Base-by-base conservation (phyloP, 306 rosid genomes). In the Castanea sativa region DNA sequence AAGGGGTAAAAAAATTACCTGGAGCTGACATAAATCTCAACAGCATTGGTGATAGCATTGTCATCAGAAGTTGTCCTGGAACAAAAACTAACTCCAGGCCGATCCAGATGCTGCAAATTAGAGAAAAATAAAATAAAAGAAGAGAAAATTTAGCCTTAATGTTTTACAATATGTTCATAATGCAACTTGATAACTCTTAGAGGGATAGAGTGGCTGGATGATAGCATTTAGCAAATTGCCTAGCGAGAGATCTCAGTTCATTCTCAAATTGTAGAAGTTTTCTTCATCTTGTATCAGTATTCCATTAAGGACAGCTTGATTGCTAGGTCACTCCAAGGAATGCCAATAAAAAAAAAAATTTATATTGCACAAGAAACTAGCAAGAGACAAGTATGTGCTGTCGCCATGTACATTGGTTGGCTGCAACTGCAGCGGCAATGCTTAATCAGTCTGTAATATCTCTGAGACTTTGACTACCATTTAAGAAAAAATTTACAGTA, bases 81-180 rank as follows among this genome's bases (percentile, higher is more conserved):
- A 55, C 58, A 55, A 55, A 16, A 55, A 55, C 58, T 16, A 55
- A 55, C 83, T 71, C 98, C 97, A 27, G 91, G 87, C 55, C 92
- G 88, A 78, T 91, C 98, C 74, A 93, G 88, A 86, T 89, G 87
- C 98, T 93, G 90, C 84, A 88, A 27, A 56, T n/a, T 59, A 78
- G 41, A 32, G 63, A 73, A 23, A 30, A 79, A 69, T 38, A 55
- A 45, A 45, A 9, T 16, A 27, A 7, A 55, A 52, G 69, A 51
- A 29, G 52, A 74, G 13, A 55, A 76, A 21, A 30, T 18, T 27
- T 35, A 38, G 33, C 6, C 30, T 29, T 55, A 8, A 20, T 64
- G 5, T 49, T 55, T 32, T 11, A 70, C 51, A 5, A 20, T 9
- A 33, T 55, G 14, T 73, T 53, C 65, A 63, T 51, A 38, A 45